Evolutionary conservation across 1,284 basidiomycete species (phyloP), one percentile per base, ranked within the genome.

Genomic region (Phellopilus nigrolimitatus): DNA sequence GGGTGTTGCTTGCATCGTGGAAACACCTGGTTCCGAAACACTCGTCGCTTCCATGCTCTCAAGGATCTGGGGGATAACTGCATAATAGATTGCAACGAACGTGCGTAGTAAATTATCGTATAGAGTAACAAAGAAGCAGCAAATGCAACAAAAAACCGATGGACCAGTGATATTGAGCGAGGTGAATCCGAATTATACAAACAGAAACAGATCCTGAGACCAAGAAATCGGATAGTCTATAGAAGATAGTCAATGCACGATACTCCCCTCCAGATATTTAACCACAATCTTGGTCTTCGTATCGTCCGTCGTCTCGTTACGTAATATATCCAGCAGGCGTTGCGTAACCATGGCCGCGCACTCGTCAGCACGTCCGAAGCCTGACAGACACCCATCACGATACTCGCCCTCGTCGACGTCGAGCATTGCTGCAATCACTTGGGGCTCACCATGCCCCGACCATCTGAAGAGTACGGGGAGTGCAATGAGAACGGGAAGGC

Each of bases 361-460:
- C 59, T 88, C 84, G 56, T 89, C 88, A 34, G 86, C 88, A 45
- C 85, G 71, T 10, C 81, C 79, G 62, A 88, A 89, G 15, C 87
- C 87, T 33, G 77, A 68, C 37, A 90, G 66, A 64, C 82, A 89
- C 33, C 76, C 76, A 55, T 71, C 74, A 46, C 84, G 71, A 60
- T 89, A 90, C 57, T 77, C 77, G 3, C 69, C 73, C 59, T 84
- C 84, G 0, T 73, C 61, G 13, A 88, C 61, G 12, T 76, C 76
- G 15, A 88, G 65, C 58, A 87, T 71, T 10, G 66, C 60, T 3
- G 81, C 65, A 25, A 88, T 74, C 4, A 73, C 66, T 24, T 63
- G 65, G 22, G 66, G 63, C 1, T 65, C 59, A 28, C 47, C 64
- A 59, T 39, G 64, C 59, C 56, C 71, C 65, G 10, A 61, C 41